These are phyloP conservation scores for Oryza meyeriana DNA, from an alignment of 176 grass and related monocot genomes.

Conservation along the genomic window DNA sequence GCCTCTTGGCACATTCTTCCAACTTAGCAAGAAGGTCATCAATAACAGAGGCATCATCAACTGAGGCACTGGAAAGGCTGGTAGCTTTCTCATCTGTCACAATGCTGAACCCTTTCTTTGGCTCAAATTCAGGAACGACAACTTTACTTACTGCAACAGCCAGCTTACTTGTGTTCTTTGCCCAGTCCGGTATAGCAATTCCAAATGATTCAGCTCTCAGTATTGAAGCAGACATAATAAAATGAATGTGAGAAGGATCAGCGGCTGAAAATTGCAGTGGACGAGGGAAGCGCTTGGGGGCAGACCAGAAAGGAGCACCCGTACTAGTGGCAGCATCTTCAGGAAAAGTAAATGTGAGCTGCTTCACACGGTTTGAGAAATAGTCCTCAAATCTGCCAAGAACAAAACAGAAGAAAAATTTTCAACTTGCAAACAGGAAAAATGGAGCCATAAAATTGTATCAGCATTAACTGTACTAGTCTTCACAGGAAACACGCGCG, in stretches of 20 bases:
- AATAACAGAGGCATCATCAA: constrained; percentile 69
- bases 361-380: constrained; percentile 81
- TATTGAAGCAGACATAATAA: constrained; percentile 72
- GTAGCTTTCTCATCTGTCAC: constrained; percentile 74
- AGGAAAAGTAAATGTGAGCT: constrained; percentile 84
- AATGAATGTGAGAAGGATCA: constrained; percentile 52
- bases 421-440: constrained; percentile 17
- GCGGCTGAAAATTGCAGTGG: constrained; percentile 57
- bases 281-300: constrained; percentile 70
- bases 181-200: constrained; percentile 64
- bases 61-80: constrained; percentile 46
- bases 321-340: constrained; percentile 72
- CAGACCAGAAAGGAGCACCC: constrained; percentile 73
- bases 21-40: constrained; percentile 63
- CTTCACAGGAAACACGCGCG: neutral
- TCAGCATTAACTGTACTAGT: neutral
- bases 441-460: neutral
- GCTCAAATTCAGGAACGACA: constrained; percentile 54
- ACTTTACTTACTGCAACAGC: constrained; percentile 54
- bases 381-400: constrained; percentile 76
- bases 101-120: constrained; percentile 63
- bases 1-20: constrained; percentile 52
- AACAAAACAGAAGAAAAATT: neutral
- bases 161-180: constrained; percentile 48
- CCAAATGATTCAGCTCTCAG: constrained; percentile 76